These are phyloP conservation scores for Cytauxzoon felis DNA, from an alignment of 169 alveolate species.

Conservation along the genomic window DNA sequence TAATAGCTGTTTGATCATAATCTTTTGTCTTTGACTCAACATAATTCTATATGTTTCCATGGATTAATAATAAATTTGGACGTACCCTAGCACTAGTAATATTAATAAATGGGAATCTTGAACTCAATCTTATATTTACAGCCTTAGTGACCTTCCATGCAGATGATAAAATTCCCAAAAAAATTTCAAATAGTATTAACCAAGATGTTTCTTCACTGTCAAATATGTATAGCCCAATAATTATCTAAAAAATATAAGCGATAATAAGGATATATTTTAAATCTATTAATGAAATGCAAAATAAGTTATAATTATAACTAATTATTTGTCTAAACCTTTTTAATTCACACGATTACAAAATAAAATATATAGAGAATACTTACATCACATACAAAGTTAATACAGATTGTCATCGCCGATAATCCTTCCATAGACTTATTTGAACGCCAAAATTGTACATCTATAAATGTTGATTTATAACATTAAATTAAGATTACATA, in stretches of 20 bases:
- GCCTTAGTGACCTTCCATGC: slow-evolving; percentile 95
- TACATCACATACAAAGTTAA: slow-evolving; percentile 80
- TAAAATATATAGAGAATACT: not conserved
- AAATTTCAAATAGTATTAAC: slow-evolving; percentile 85
- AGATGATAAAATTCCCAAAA: slow-evolving; percentile 84
- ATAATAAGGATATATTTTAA: too few species aligned
- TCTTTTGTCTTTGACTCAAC: slow-evolving; percentile 85
- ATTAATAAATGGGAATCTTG: slow-evolving; percentile 80
- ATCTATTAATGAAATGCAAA: too few species aligned
- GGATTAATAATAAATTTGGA: slow-evolving; percentile 1
- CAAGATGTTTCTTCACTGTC: slow-evolving; percentile 90
- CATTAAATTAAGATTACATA: slow-evolving; percentile 3
- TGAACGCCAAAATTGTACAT: slow-evolving; percentile 91
- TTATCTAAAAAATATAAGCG: slow-evolving; percentile 42
- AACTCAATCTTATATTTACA: slow-evolving; percentile 71
- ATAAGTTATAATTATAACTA: too few species aligned
- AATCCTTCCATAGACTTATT: slow-evolving; percentile 93
- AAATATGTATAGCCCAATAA: slow-evolving; percentile 88
- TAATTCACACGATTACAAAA: not conserved
- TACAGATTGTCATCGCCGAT: slow-evolving; percentile 86
- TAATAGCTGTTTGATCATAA: slow-evolving; percentile 87
- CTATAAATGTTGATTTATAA: slow-evolving; percentile 32
- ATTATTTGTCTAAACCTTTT: too few species aligned
- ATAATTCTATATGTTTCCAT: slow-evolving; percentile 52
- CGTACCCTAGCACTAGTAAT: slow-evolving; percentile 67